Evolutionary conservation across 1,139 yeast genomes (phyloP).

Genomic region (Citeromyces hawaiiensis): DNA sequence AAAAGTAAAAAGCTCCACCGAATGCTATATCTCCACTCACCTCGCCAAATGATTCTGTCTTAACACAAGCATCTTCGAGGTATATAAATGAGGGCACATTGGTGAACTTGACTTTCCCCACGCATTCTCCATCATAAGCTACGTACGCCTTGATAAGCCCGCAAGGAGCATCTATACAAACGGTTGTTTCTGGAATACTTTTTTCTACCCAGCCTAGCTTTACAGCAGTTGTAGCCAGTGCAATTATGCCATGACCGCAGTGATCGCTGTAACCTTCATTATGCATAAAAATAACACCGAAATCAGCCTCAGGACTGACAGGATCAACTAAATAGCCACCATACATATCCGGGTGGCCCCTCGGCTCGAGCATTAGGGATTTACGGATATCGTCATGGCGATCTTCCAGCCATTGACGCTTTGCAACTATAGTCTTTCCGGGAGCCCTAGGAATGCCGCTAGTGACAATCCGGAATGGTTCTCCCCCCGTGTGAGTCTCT

Average conservation of each 20-base stretch:
- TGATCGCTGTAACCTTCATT: conserved; percentile 15
- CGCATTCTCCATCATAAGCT: conserved; percentile 12
- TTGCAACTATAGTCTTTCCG: conserved; percentile 12
- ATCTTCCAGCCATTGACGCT: conserved; percentile 8
- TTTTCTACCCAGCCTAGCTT: conserved; percentile 10
- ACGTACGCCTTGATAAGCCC: conserved; percentile 9
- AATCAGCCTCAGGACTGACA: conserved; percentile 9
- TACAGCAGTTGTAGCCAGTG: conserved; percentile 10
- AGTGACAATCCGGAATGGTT: conserved; percentile 11
- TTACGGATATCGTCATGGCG: conserved; percentile 12
- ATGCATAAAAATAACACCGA: conserved; percentile 12
- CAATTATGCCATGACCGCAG: conserved; percentile 15
- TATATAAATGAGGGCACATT: conserved; percentile 13
- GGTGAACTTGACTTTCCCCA: conserved; percentile 11
- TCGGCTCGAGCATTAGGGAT: conserved; percentile 13
- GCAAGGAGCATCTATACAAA: conserved; percentile 8
- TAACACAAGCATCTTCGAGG: conserved; percentile 8
- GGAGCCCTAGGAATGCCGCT: conserved; percentile 12
- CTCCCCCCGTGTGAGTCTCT: conserved; percentile 16
- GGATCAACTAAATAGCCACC: conserved; percentile 13
- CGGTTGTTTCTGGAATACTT: conserved; percentile 10
- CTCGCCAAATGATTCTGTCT: conserved; percentile 8
- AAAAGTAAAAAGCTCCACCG: conserved; percentile 14
- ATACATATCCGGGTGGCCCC: conserved; percentile 16
- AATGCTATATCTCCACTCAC: conserved; percentile 14